A percentile compares a stretch with the other conserved stretches of the same genome.
phyloP scores from a whole-genome alignment of 768 basidiomycete species.

The Trametes maxima region DNA sequence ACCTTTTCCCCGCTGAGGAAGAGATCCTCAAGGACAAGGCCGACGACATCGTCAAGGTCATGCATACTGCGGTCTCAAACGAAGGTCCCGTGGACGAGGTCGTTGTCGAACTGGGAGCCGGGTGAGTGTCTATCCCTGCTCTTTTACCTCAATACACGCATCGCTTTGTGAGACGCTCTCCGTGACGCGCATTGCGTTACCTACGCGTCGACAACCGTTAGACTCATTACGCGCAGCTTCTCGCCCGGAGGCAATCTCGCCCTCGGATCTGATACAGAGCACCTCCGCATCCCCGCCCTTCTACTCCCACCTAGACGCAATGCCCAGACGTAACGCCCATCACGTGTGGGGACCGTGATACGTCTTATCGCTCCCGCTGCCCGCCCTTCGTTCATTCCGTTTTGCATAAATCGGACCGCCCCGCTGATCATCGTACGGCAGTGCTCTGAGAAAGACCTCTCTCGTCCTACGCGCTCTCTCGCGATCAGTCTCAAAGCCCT shows the following conservation, averaged over 20 bases:
- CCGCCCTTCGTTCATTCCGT: neutral
- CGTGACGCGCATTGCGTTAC: neutral
- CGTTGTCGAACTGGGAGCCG: slow-evolving; percentile 91
- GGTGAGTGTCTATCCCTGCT: slow-evolving; percentile 56
- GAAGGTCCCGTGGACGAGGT: slow-evolving; percentile 47
- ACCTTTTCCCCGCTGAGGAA: slow-evolving; percentile 88
- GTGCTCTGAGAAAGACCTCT: slow-evolving; percentile 87
- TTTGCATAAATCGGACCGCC: neutral
- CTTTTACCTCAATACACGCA: slow-evolving; percentile 2
- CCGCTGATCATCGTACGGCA: slow-evolving; percentile 34
- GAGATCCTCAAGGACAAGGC: slow-evolving; percentile 75
- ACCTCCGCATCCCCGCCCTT: neutral
- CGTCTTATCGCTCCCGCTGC: slow-evolving; percentile 6
- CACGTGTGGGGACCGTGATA: slow-evolving; percentile 4
- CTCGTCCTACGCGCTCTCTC: slow-evolving; percentile 77
- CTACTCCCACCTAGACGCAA: neutral
- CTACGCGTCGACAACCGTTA: neutral
- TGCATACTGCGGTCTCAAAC: slow-evolving; percentile 51
- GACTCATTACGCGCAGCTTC: neutral
- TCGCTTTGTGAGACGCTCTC: neutral
- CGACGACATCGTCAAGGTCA: slow-evolving; percentile 71
- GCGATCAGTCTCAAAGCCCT: slow-evolving; percentile 43
- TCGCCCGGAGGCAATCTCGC: slow-evolving; percentile 4
- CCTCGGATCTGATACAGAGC: slow-evolving; percentile 12
- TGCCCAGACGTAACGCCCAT: slow-evolving; percentile 1